Base-by-base conservation (phyloP, 768 basidiomycete genomes). In the Rhodocollybia butyracea region DNA sequence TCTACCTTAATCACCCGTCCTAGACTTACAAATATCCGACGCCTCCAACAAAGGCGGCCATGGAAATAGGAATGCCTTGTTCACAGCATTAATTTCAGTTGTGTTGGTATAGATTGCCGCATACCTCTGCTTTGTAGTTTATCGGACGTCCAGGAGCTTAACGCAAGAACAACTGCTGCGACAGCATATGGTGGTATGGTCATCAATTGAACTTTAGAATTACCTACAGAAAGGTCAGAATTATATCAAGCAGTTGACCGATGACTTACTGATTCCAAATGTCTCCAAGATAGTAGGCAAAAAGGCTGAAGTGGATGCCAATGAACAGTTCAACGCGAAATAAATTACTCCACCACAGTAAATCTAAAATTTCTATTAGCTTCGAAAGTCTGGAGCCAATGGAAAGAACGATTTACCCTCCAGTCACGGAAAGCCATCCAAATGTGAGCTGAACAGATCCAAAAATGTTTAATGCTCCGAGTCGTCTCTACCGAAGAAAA, bases 111-210 rank as follows among this genome's bases (percentile, higher is more conserved):
- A 30, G 38, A 29, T n/a, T 12, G 32, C 43, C 22, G n/a, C 46
- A 73, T 58, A 5, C 81, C 81, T 31, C 90, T 80, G 46, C 70
- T 81, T 62, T 89, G 87, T 19, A 86, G 64, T 51, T 80, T 75
- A 67, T 91, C 89, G 2, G 91, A 88, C 5, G 73, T 63, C 64
- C 78, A 88, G 1, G 85, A 83, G 51, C 83, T 77, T 2, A 70
- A 31, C 29, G 83, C 72, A 31, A 91, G 73, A n/a, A 89, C 77
- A 11, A 84, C 70, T 1, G 88, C 81, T 2, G 85, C 81, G 19
- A 86, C 83, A 2, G 83, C 85, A 63, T 93, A 92, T 3, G 91
- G 91, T 2, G 90, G 89, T 3, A 93, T 89, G 1, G 90, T 90
- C 48, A 90, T 76, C 2, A 92, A 64, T 61, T 93, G 89, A 0